Percentiles rank a stretch among this genome's conserved stretches.
These are phyloP conservation scores for Hevea brasiliensis DNA, from an alignment of 345 rosid species.

Conservation along the genomic window DNA sequence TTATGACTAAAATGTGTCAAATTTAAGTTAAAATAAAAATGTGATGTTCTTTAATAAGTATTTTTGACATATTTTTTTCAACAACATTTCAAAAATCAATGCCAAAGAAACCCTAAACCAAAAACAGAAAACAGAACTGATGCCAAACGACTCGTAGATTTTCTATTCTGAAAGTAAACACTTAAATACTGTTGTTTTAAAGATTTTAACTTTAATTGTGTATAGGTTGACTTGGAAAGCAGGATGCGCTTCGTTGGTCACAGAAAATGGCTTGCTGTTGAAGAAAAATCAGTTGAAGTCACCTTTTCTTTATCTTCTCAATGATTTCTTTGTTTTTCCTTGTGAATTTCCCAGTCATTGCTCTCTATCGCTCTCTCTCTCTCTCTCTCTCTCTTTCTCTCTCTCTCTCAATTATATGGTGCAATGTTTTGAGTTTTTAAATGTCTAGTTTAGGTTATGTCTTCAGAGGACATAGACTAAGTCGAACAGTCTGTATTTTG, in stretches of 20 bases:
- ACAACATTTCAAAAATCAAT: too few species aligned
- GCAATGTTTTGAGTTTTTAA: slow-evolving; percentile 6
- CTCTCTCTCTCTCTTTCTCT: not conserved
- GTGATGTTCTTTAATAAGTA: too few species aligned
- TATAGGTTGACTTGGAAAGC: slow-evolving; percentile 43
- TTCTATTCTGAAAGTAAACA: not conserved
- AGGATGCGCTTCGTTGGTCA: slow-evolving; percentile 28
- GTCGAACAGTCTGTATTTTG: slow-evolving; percentile 19
- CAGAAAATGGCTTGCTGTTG: slow-evolving; percentile 35
- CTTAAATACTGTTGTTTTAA: slow-evolving; percentile 3
- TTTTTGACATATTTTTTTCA: too few species aligned
- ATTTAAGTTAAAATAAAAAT: too few species aligned
- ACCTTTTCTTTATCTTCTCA: slow-evolving; percentile 5
- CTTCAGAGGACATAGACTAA: slow-evolving; percentile 27
- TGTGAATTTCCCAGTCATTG: not conserved
- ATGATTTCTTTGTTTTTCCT: slow-evolving; percentile 12
- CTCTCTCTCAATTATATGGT: slow-evolving; percentile 1
- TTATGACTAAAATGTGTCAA: too few species aligned
- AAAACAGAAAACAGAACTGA: too few species aligned
- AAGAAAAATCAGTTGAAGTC: slow-evolving; percentile 19
- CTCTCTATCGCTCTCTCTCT: not conserved
- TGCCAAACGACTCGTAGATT: not conserved
- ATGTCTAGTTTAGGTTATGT: slow-evolving; percentile 35
- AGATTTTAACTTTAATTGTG: slow-evolving; percentile 18
- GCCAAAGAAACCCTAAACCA: too few species aligned